Evolutionary conservation across 2,329 filamentous ascomycete genomes (phyloP), one percentile per base, ranked within the genome.

Genomic region (Exophiala calicioides): DNA sequence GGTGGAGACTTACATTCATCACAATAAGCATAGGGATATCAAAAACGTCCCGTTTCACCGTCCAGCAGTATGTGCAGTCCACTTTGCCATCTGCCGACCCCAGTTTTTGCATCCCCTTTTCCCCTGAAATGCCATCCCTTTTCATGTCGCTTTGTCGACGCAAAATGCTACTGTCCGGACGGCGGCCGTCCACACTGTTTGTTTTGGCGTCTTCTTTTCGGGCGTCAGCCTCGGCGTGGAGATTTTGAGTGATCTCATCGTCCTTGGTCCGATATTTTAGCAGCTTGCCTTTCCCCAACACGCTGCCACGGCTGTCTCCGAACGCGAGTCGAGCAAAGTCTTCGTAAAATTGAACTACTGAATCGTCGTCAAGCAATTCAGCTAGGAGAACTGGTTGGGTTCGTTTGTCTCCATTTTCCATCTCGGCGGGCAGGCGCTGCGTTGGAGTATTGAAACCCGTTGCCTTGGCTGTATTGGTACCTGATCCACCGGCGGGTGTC

Each of bases 1-100:
- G 32, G 42, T 24, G 19, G 15, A 19, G 6, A 84, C 90, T 85
- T 68, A 96, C 93, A 73, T 96, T 96, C 75, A 97, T 91, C 63
- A 96, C 88, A 68, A 97, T 94, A 72, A 97, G 77, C 89, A 96
- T 95, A 16, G 93, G 93, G 68, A 97, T 95, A 71, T 97, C 91
- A 72, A 97, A 97, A 30, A 93, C 88, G 68, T 98, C 93, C 55
- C 91, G 79, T 72, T 95, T 95, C 53, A 97, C 90, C 55, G 88
- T 91, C 90, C 91, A 97, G 72, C 88, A 95, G 70, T 94, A 95
- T 61, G 87, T 90, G 72, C 90, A 96, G 65, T 95, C 88, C 47
- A 97, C 86, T 69, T 93, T 90, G 43, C 90, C 91, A 62, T 95
- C 90, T 64, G 82, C 86, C 62, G 88, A 76, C 0, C 80, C 88